Percentiles rank a stretch among this genome's conserved stretches.
These are phyloP conservation scores for Peronospora belbahrii DNA, from an alignment of 352 stramenopile genomes.

Conservation along the genomic window DNA sequence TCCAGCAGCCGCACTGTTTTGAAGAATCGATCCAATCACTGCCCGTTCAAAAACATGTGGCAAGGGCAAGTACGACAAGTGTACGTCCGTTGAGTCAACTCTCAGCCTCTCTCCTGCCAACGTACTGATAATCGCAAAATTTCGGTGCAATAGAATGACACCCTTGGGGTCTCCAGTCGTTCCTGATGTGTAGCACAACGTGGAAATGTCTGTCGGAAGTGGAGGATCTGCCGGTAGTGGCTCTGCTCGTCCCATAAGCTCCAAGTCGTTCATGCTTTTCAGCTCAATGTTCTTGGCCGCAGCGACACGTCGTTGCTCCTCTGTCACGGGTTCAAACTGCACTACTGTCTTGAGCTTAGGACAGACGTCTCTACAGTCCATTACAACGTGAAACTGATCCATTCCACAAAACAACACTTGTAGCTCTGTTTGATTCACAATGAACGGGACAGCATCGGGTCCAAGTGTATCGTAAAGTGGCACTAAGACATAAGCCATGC, in stretches of 20 bases:
- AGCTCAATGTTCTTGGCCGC: slow-evolving; percentile 21
- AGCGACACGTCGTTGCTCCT: slow-evolving; percentile 5
- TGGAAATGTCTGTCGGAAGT: slow-evolving; percentile 80
- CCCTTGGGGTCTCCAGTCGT: slow-evolving; percentile 96
- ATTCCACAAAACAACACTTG: slow-evolving; percentile 43
- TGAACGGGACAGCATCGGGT: slow-evolving; percentile 55
- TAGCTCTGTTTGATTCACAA: slow-evolving; percentile 69
- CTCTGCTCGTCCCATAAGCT: slow-evolving; percentile 28
- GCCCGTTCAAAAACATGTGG: slow-evolving; percentile 95
- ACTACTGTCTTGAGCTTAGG: slow-evolving; percentile 35
- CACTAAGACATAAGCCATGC: slow-evolving; percentile 57
- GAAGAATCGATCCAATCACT: slow-evolving; percentile 82
- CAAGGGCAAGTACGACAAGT: slow-evolving; percentile 95
- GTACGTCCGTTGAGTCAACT: slow-evolving; percentile 60
- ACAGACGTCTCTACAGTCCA: slow-evolving; percentile 45
- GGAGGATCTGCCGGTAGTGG: slow-evolving; percentile 44
- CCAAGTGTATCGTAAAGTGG: slow-evolving; percentile 79
- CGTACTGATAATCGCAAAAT: slow-evolving; percentile 31
- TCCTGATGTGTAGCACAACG: slow-evolving; percentile 92
- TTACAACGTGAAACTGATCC: slow-evolving; percentile 51
- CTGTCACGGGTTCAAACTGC: slow-evolving; percentile 37
- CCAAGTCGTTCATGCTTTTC: slow-evolving; percentile 38
- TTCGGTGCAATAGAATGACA: slow-evolving; percentile 89
- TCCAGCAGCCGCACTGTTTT: slow-evolving; percentile 58
- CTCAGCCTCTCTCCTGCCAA: slow-evolving; percentile 27